A percentile compares a stretch with the other conserved stretches of the same genome.
These are phyloP conservation scores for Candida fluviatilis DNA, from an alignment of 805 yeast species.

Conservation along the genomic window DNA sequence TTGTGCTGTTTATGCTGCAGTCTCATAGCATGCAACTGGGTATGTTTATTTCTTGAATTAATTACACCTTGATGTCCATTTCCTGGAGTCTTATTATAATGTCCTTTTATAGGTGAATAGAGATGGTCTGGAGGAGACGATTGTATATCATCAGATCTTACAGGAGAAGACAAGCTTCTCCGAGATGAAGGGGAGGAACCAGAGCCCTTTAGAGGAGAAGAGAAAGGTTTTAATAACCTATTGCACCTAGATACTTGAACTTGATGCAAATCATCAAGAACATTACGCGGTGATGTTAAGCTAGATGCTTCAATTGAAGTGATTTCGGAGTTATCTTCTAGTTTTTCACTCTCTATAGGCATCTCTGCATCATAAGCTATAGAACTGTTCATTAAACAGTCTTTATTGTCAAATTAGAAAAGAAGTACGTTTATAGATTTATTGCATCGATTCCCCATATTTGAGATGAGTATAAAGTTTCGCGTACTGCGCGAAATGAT, in stretches of 20 bases:
- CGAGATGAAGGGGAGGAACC: not conserved
- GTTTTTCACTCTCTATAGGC: not conserved
- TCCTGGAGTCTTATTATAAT: constrained; percentile 2
- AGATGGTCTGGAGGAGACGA: constrained; percentile 2
- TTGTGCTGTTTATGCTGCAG: constrained; percentile 20
- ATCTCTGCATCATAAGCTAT: not conserved
- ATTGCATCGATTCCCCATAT: too few species aligned
- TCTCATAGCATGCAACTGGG: constrained; percentile 20
- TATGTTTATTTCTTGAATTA: constrained; percentile 19
- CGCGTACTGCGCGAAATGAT: not conserved
- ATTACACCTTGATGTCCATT: constrained; percentile 3
- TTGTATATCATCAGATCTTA: not conserved
- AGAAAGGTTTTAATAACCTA: constrained; percentile 13
- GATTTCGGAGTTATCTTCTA: too few species aligned
- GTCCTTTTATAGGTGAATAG: not conserved
- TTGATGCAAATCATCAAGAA: constrained; percentile 14
- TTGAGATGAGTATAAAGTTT: too few species aligned
- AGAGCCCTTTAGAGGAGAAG: constrained; percentile 9
- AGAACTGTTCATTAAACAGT: not conserved
- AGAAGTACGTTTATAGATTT: too few species aligned
- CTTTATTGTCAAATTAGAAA: too few species aligned
- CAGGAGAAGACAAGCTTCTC: not conserved
- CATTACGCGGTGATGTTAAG: constrained; percentile 2
- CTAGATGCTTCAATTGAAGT: not conserved
- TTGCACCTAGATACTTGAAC: constrained; percentile 15